Evolutionary conservation across 176 grass and related monocot genomes (phyloP).

Genomic region (Juncus inflexus): DNA sequence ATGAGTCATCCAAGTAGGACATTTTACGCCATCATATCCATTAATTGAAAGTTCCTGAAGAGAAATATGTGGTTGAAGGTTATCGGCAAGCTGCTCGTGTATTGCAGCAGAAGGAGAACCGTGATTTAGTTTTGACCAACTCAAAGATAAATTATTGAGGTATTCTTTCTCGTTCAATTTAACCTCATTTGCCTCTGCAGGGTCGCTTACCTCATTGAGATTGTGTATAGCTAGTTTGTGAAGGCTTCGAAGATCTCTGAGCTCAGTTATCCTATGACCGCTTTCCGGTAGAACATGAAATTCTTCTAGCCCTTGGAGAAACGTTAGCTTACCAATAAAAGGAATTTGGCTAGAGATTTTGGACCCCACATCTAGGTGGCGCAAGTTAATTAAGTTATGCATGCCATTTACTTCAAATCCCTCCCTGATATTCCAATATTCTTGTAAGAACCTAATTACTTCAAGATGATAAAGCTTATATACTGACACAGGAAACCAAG

Average conservation of each 20-base stretch:
- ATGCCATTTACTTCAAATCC: slow-evolving; percentile 8
- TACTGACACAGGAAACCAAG: background rate
- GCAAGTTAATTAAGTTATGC: slow-evolving; percentile 10
- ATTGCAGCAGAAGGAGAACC: background rate
- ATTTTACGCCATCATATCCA: background rate
- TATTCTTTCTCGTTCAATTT: no score
- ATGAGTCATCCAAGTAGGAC: slow-evolving; percentile 6
- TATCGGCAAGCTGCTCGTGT: background rate
- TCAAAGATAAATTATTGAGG: background rate
- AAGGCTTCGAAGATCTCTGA: slow-evolving; percentile 3
- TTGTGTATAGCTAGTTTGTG: slow-evolving; percentile 1
- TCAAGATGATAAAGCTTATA: slow-evolving; percentile 27
- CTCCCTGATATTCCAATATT: no score
- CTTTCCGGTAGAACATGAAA: slow-evolving; percentile 4
- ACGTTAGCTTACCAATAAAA: slow-evolving; percentile 14
- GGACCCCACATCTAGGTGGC: slow-evolving; percentile 8
- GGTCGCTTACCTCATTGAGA: slow-evolving; percentile 30
- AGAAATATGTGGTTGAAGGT: slow-evolving; percentile 7
- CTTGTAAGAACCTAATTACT: no score
- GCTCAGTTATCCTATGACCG: slow-evolving; percentile 20
- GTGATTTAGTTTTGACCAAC: background rate
- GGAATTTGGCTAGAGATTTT: background rate
- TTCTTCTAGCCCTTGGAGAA: slow-evolving; percentile 25
- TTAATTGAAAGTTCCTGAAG: background rate
- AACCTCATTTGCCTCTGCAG: no score